Evolutionary conservation across 169 alveolate species (phyloP), one percentile per base, ranked within the genome.

Genomic region (Plasmodium ovale): DNA sequence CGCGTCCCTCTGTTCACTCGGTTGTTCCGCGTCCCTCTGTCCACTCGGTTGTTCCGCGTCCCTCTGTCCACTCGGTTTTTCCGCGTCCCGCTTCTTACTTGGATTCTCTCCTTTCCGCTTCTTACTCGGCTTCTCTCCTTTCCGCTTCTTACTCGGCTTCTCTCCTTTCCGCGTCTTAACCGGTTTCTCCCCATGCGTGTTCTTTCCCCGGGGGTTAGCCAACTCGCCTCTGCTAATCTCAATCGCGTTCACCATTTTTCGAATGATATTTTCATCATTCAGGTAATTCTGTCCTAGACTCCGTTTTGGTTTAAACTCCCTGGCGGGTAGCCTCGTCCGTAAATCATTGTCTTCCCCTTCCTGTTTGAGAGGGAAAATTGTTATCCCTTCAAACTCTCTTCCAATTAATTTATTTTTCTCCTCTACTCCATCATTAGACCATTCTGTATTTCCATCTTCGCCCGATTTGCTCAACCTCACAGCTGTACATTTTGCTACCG

Each of bases 221-320:
- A 35, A 29, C 1, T 47, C 60, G 47, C 35, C 39, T 3, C 49
- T 42, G 19, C 39, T 23, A 25, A 54, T 2, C 58, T 85, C 91
- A 10, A 85, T 49, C 10, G 91, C 91, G 5, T 35, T 42, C 4
- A 85, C 68, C 73, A 85, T 85, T 56, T 85, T 85, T 35, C 44
- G 42, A 23, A 69, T 85, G 19, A 85, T 87, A 72, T 95, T 95
- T 72, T 71, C 59, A 92, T 95, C 97, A 16, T 89, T 87, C 49
- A 95, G 87, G 77, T 92, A 95, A 88, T 94, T 94, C 85, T 95
- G 97, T 5, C 97, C 97, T 53, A 95, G 77, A 44, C 96, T 93
- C 71, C 94, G 94, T 87, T 94, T 94, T 23, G 97, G 97, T 89
- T 96, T 95, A 62, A 87, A 87, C 47, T 87, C 91, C 23, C 31